These are phyloP conservation scores for Xylariales sp. DNA, from an alignment of 2,329 filamentous ascomycete genomes.

Conservation along the genomic window DNA sequence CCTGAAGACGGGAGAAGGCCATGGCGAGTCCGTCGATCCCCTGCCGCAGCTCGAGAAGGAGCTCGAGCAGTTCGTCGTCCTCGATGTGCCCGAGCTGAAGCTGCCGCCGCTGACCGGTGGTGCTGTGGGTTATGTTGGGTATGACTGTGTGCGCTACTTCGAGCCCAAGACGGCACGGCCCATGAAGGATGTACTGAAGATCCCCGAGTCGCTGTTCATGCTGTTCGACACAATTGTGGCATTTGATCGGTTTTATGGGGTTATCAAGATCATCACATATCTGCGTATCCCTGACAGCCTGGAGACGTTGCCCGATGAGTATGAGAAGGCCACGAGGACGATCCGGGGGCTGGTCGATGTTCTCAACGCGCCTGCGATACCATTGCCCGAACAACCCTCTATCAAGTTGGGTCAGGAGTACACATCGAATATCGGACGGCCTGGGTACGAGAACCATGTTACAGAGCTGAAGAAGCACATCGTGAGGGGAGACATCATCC, in stretches of 20 bases:
- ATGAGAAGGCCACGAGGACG: slow-evolving; percentile 59
- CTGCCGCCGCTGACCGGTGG: slow-evolving; percentile 86
- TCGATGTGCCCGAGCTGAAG: slow-evolving; percentile 74
- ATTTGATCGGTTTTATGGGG: slow-evolving; percentile 90
- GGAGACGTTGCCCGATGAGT: slow-evolving; percentile 58
- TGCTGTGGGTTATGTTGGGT: slow-evolving; percentile 93
- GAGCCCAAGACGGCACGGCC: slow-evolving; percentile 92
- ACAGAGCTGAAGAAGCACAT: slow-evolving; percentile 86
- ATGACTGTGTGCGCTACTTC: slow-evolving; percentile 96
- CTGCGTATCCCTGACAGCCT: slow-evolving; percentile 61
- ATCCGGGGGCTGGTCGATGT: slow-evolving; percentile 66
- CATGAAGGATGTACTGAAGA: slow-evolving; percentile 80
- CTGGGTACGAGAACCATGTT: slow-evolving; percentile 90
- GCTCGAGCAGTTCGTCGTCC: slow-evolving; percentile 72
- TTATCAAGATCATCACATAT: slow-evolving; percentile 91
- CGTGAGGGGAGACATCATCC: slow-evolving; percentile 87
- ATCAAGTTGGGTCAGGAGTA: slow-evolving; percentile 73
- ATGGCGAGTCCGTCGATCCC: slow-evolving; percentile 80
- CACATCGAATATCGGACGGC: slow-evolving; percentile 83
- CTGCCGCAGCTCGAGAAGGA: slow-evolving; percentile 78
- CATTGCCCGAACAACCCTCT: slow-evolving; percentile 70
- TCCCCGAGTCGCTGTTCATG: slow-evolving; percentile 96
- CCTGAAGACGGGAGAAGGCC: slow-evolving; percentile 79
- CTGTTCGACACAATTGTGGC: slow-evolving; percentile 91
- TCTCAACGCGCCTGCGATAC: slow-evolving; percentile 69